Conservation (phyloP, 2,329 filamentous ascomycete species). For the Ophiostoma novo-ulmi region DNA sequence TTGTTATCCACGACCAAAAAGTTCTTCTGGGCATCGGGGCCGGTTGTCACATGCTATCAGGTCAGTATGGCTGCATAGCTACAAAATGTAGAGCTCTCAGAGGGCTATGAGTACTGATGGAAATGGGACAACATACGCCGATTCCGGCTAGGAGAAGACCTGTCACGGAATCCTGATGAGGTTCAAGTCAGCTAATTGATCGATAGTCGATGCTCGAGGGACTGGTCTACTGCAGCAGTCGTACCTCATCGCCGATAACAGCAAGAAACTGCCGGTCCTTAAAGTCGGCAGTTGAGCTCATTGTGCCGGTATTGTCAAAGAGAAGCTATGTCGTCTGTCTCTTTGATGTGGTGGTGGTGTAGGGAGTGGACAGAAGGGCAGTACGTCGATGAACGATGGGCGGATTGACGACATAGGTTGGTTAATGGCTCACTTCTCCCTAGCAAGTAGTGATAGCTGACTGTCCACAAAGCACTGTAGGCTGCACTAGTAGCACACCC, state of each 20-base stretch:
- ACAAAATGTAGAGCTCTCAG: neutral
- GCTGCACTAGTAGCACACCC: neutral
- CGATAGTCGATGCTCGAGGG: neutral
- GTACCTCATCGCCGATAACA: conserved; percentile 93
- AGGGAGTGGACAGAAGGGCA: neutral
- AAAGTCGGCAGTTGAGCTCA: conserved; percentile 45
- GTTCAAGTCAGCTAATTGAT: neutral
- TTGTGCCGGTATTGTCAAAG: conserved; percentile 7
- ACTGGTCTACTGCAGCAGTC: neutral
- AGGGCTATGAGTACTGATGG: neutral
- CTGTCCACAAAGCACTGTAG: neutral
- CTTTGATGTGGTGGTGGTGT: neutral
- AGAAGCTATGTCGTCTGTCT: neutral
- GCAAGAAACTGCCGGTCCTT: conserved; percentile 93
- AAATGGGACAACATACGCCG: conserved; percentile 55
- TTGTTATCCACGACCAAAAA: conserved; percentile 94
- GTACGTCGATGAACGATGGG: conserved; percentile 8
- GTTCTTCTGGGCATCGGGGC: conserved; percentile 90
- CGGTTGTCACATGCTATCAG: conserved; percentile 79
- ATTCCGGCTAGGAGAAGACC: conserved; percentile 92
- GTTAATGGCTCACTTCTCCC: conserved; percentile 16
- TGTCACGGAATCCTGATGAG: conserved; percentile 79
- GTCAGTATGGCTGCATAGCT: conserved; percentile 15
- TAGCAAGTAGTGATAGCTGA: conserved; percentile 7
- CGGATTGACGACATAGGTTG: neutral